Evolutionary conservation across 2,329 filamentous ascomycete genomes (phyloP).

Genomic region (Neofusicoccum umdonicola): DNA sequence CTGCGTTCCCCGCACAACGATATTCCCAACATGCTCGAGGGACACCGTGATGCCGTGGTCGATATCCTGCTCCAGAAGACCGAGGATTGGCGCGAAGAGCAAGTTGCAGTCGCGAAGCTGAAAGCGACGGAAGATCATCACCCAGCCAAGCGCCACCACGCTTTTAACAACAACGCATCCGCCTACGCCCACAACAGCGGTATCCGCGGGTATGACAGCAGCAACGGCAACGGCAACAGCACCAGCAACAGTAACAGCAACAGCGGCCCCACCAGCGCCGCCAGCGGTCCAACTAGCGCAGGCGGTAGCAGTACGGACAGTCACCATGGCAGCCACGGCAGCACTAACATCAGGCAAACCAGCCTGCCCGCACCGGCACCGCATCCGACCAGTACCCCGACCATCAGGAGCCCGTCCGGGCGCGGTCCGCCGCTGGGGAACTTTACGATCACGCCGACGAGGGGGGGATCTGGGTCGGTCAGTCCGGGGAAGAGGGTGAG

Average conservation of each 20-base stretch:
- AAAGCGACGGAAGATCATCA: neutral
- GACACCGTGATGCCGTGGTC: constrained; percentile 52
- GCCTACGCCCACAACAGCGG: neutral
- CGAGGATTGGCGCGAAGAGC: constrained; percentile 33
- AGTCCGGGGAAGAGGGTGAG: constrained; percentile 11
- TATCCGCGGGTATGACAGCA: neutral
- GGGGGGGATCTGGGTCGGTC: neutral
- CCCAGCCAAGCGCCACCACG: neutral
- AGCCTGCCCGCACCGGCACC: neutral
- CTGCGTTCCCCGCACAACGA: constrained; percentile 44
- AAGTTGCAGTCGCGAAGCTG: neutral
- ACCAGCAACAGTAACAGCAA: neutral
- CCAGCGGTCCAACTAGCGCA: neutral
- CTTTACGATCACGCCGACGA: constrained; percentile 10
- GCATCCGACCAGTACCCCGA: neutral
- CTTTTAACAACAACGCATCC: neutral
- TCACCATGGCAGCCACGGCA: neutral
- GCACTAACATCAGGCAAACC: neutral
- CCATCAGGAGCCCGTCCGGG: neutral
- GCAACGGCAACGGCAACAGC: neutral
- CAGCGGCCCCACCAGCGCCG: neutral
- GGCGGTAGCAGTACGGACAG: neutral
- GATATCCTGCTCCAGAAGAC: constrained; percentile 44
- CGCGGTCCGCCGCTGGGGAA: constrained; percentile 11
- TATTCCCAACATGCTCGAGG: constrained; percentile 57